Base-by-base conservation (phyloP, 371 early-diverging fungal species). In the Mortierella sp. region DNA sequence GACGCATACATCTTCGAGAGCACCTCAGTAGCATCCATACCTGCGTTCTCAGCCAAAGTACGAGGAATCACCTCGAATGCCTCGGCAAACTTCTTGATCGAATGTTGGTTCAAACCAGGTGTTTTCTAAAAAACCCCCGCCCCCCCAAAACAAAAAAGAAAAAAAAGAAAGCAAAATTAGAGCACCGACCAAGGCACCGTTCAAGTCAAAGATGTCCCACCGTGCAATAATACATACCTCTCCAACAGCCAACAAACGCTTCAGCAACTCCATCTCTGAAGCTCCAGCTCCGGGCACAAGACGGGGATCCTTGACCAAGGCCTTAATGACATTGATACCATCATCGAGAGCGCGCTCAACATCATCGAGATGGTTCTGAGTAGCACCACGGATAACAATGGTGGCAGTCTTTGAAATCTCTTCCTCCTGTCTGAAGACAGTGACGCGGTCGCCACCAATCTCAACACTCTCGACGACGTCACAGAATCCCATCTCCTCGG, bases 281-380 rank as follows among this genome's bases (percentile, higher is more conserved):
- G 99, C 99, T 76, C 98, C 98, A 43, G 98, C 99, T 70, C 99
- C 99, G 37, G 97, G 86, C 27, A 98, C 85, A 37, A 98, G 82
- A 24, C 95, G 92, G 44, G 84, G 81, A 78, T 98, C 96, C 79
- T 93, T 93, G 34, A 93, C 90, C 48, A 94, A 86, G 54, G 98
- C 94, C 86, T 99, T 99, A 65, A 99, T 90, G 42, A 92, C 90
- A 78, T 98, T 99, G 60, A 99, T 95, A 81, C 98, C 99, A 71
- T 99, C 99, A 82, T 99, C 98, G 31, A 99, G 85, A 30, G 99
- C 98, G 61, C 99, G 93, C 82, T 99, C 99, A 56, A 98, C 86
- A 82, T 99, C 99, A 70, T 99, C 99, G 80, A 99, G 86, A 65
- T 91, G 85, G 84, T 99, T 98, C 81, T 91, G 92, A n/a, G 99